phyloP scores from a whole-genome alignment of 1,284 basidiomycete species.

The Earliella scabrosa region DNA sequence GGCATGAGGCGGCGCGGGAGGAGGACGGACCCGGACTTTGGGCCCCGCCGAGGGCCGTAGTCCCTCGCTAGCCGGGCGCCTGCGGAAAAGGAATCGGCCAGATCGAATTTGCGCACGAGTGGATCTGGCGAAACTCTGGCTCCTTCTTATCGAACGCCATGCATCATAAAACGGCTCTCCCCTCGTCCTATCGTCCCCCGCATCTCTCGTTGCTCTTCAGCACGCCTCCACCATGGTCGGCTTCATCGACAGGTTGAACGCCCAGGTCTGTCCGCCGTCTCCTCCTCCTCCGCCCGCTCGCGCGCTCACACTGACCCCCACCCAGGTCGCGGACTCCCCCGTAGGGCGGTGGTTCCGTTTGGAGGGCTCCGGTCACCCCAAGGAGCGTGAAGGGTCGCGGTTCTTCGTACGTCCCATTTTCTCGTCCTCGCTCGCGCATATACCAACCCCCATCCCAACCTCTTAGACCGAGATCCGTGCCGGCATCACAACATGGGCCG shows the following conservation, averaged over 20 bases:
- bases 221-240: conserved; percentile 28
- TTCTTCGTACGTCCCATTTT: conserved; percentile 60
- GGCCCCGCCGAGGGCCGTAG: background rate
- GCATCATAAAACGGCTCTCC: conserved; percentile 1
- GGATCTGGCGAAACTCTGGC: background rate
- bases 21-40: background rate
- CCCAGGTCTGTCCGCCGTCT: conserved; percentile 24
- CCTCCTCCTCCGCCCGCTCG: background rate
- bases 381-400: conserved; percentile 75
- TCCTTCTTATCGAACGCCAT: conserved; percentile 5
- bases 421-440: background rate
- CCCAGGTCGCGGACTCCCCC: conserved; percentile 69
- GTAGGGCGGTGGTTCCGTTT: conserved; percentile 85
- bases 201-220: conserved; percentile 10
- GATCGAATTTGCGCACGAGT: background rate
- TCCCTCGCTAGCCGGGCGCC: background rate
- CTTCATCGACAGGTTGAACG: conserved; percentile 33
- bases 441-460: background rate
- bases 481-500: conserved; percentile 81
- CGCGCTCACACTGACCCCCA: background rate
- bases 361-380: conserved; percentile 80
- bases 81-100: background rate
- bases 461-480: conserved; percentile 79
- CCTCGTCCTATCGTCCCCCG: background rate
- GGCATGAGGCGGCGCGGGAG: background rate